Evolutionary conservation across 768 basidiomycete genomes (phyloP).

Genomic region (Dacryopinax primogenitus): DNA sequence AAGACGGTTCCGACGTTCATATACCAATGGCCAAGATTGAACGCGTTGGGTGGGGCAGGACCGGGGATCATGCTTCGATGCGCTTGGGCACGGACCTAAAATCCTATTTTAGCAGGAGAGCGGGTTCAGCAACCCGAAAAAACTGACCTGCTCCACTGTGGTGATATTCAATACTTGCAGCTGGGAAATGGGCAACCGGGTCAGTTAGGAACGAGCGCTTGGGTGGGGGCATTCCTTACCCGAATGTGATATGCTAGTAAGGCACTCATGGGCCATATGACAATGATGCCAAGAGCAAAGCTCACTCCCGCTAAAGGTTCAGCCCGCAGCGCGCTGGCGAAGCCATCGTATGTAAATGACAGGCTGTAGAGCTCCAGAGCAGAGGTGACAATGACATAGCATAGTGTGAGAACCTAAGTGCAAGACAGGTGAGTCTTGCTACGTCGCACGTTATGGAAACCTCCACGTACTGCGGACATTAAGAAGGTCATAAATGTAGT

Average conservation of each 20-base stretch:
- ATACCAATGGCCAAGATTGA: constrained; percentile 65
- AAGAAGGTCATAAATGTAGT: constrained; percentile 82
- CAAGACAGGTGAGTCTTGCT: constrained; percentile 8
- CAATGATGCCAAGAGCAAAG: constrained; percentile 54
- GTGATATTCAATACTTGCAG: constrained; percentile 76
- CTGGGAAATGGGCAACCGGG: constrained; percentile 27
- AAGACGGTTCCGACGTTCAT: constrained; percentile 62
- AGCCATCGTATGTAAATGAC: constrained; percentile 40
- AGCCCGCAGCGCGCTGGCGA: constrained; percentile 34
- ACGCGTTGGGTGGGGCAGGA: constrained; percentile 55
- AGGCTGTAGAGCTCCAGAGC: constrained; percentile 68
- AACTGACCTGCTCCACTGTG: constrained; percentile 83
- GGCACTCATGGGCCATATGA: constrained; percentile 74
- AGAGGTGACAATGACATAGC: constrained; percentile 68
- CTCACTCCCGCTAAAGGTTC: constrained; percentile 70
- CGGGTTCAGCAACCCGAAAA: constrained; percentile 17
- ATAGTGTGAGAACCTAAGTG: constrained; percentile 51
- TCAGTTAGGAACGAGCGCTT: constrained; percentile 14
- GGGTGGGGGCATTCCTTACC: constrained; percentile 36
- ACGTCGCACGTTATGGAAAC: neutral
- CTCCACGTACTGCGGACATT: constrained; percentile 49
- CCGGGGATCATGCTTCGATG: constrained; percentile 56
- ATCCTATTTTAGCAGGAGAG: constrained; percentile 12
- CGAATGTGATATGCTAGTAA: constrained; percentile 74
- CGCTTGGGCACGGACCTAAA: constrained; percentile 72